Evolutionary conservation across 345 rosid species (phyloP).

Genomic region (Rhodomyrtus tomentosa): DNA sequence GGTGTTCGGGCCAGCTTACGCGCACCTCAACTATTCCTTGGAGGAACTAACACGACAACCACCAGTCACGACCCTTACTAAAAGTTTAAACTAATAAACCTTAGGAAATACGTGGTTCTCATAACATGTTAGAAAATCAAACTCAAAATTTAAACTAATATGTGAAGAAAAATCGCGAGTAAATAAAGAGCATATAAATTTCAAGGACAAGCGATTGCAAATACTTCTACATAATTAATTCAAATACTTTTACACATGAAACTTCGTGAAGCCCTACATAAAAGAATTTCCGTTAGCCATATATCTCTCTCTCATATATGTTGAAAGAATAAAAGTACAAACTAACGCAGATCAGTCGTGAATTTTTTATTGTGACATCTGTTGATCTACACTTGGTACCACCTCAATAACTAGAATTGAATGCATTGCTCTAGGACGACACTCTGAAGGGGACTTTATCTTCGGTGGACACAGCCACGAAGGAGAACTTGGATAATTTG

Average conservation of each 20-base stretch:
- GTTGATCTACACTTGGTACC: background rate
- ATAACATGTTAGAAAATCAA: background rate
- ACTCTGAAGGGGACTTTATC: slow-evolving; percentile 27
- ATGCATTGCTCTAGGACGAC: slow-evolving; percentile 22
- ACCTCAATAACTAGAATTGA: background rate
- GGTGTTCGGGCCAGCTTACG: too few species aligned
- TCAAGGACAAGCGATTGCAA: rapidly evolving
- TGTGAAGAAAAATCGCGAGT: background rate
- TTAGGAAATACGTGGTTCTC: background rate
- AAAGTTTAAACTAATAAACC: background rate
- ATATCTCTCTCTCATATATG: background rate
- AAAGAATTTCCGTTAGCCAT: too few species aligned
- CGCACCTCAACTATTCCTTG: too few species aligned
- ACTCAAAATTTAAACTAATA: background rate
- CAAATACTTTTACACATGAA: too few species aligned
- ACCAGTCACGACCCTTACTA: too few species aligned
- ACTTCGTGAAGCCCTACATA: too few species aligned
- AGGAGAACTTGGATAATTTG: slow-evolving; percentile 35
- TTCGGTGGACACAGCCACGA: slow-evolving; percentile 35
- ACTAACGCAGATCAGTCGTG: background rate
- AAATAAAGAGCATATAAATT: background rate
- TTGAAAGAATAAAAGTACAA: background rate
- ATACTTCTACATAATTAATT: background rate
- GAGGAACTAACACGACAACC: too few species aligned
- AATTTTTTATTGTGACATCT: background rate